These are phyloP conservation scores for Xylariales sp. DNA, from an alignment of 2,329 filamentous ascomycete genomes.

Conservation along the genomic window DNA sequence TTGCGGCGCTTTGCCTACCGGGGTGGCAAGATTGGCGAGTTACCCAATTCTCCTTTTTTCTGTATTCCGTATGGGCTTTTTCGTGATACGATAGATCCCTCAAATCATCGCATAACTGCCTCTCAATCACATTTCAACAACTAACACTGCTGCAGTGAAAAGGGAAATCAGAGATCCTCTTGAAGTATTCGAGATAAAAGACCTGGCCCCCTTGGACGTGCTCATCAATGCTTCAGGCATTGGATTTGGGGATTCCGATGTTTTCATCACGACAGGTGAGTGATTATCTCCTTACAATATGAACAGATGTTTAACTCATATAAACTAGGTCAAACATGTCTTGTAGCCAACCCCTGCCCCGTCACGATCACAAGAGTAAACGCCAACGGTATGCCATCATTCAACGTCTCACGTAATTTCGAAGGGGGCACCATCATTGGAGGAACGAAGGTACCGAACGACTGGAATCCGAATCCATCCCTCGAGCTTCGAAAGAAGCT, in stretches of 20 bases:
- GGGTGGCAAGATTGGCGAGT: conserved; percentile 49
- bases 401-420: conserved; percentile 70
- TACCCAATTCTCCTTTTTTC: neutral
- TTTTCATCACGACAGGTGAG: conserved; percentile 58
- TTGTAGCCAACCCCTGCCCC: conserved; percentile 53
- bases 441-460: conserved; percentile 70
- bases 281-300: conserved; percentile 3
- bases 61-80: neutral
- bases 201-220: conserved; percentile 46
- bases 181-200: conserved; percentile 54
- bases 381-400: conserved; percentile 71
- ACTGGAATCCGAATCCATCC: conserved; percentile 65
- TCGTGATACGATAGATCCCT: no score
- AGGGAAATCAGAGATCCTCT: conserved; percentile 52
- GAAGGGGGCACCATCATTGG: conserved; percentile 74
- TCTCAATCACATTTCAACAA: conserved; percentile 35
- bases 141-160: conserved; percentile 38
- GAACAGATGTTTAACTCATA: conserved; percentile 40
- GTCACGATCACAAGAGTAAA: conserved; percentile 68
- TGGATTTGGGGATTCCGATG: conserved; percentile 56
- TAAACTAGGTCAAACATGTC: conserved; percentile 56
- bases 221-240: conserved; percentile 61
- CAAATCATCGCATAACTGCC: no score
- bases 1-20: conserved; percentile 55
- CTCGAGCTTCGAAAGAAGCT: conserved; percentile 59